These are phyloP conservation scores for Mortierella claussenii DNA, from an alignment of 192 early-diverging fungal genomes.

Conservation along the genomic window DNA sequence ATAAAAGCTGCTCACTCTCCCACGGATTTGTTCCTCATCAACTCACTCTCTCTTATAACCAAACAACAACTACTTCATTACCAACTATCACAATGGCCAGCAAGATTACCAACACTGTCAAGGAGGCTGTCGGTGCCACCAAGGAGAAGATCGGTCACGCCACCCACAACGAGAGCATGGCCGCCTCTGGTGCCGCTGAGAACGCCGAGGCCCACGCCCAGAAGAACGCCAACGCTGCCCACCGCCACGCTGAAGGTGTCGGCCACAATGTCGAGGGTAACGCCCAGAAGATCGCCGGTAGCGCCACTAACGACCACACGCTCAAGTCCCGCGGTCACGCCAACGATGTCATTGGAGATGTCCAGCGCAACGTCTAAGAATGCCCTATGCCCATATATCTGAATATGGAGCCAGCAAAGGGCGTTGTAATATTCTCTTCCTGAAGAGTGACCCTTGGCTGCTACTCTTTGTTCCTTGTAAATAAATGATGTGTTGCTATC, in stretches of 20 bases:
- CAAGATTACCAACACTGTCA: constrained; percentile 29
- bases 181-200: constrained; percentile 20
- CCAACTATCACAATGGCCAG: constrained; percentile 30
- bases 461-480: no score
- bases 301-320: constrained; percentile 6
- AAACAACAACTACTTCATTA: constrained; percentile 1
- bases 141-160: constrained; percentile 34
- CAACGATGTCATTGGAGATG: constrained; percentile 22
- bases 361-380: constrained; percentile 30
- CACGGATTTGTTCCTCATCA: constrained; percentile 8
- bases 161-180: constrained; percentile 21
- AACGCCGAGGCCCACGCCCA: constrained; percentile 22
- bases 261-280: constrained; percentile 19
- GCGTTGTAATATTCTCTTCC: no score
- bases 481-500: no score
- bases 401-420: no score
- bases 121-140: constrained; percentile 30
- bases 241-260: constrained; percentile 24
- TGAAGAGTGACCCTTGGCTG: no score
- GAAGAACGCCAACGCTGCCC: background rate
- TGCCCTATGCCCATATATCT: no score
- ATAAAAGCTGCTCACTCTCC: background rate
- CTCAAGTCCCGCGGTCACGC: constrained; percentile 25
- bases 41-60: background rate
- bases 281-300: constrained; percentile 20